Base-by-base conservation (phyloP, 495 filamentous ascomycete genomes). In the Pseudevernia furfuracea region DNA sequence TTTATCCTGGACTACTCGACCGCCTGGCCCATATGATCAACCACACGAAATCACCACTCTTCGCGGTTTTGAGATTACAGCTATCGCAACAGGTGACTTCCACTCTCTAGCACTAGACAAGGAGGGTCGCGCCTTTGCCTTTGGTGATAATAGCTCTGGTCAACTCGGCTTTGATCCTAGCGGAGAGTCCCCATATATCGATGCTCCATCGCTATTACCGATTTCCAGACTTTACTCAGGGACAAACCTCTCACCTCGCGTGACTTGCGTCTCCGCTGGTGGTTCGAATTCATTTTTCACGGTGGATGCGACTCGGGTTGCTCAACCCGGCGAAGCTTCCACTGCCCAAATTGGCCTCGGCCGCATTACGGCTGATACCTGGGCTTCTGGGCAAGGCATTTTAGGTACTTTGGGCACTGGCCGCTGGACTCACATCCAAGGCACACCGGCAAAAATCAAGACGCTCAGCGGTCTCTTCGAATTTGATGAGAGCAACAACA, bases 341-440 rank as follows among this genome's bases (percentile, higher is more conserved):
- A 64, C 71, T 10, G 67, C 67, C 25, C 63, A 74, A 34, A 48
- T 61, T 5, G 79, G 82, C 32, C 74, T 83, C 32, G 78, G 84
- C 36, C 79, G 79, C 17, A 68, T 84, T 11, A 87, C 80, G 21
- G 85, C 87, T 11, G 93, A 97, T 71, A 89, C 88, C 0, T 96
- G 89, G 85, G 82, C 89, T 36, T 94, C 89, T 66, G 94, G 94
- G 37, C 81, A 86, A 67, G 94, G 94, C 1, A 91, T 97, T 58
- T 84, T 81, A 69, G 94, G 94, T 32, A 83, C 79, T 44, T 80
- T 98, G 0, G 94, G 91, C 39, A 96, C 84, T 49, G 91, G 91
- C 12, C 89, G 85, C 69, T 97, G 92, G 92, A 91, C 88, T 36
- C 94, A 98, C 73, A 73, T 91, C 3, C 93, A 96, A 70, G 81